Conservation (phyloP, 2,329 filamentous ascomycete genomes). For the Colletotrichum neosansevieriae region DNA sequence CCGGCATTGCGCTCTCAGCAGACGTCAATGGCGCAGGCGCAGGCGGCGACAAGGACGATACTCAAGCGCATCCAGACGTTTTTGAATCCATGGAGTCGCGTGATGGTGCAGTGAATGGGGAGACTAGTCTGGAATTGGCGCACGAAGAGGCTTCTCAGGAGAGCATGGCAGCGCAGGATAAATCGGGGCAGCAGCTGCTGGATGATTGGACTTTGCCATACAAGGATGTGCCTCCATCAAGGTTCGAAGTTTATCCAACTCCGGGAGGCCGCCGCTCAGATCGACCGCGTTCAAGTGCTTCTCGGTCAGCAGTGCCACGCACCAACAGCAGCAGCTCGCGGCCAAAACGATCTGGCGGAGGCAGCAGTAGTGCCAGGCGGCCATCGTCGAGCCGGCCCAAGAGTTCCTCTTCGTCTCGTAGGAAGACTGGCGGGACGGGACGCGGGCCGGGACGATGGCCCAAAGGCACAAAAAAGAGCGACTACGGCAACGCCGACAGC, state of each 20-base stretch:
- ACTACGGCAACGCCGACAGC: conserved; percentile 75
- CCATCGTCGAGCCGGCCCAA: conserved; percentile 53
- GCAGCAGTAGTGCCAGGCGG: conserved; percentile 45
- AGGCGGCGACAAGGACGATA: conserved; percentile 48
- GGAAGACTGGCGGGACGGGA: conserved; percentile 72
- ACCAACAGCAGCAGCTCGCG: conserved; percentile 52
- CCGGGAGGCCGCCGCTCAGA: conserved; percentile 61
- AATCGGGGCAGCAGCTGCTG: background rate
- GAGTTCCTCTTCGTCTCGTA: conserved; percentile 53
- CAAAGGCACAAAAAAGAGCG: conserved; percentile 76
- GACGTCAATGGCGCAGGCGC: conserved; percentile 48
- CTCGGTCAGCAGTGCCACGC: conserved; percentile 53
- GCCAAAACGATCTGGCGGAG: conserved; percentile 53
- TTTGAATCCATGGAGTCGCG: conserved; percentile 29
- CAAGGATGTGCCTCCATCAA: conserved; percentile 72
- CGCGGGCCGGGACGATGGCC: conserved; percentile 75
- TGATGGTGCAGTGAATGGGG: conserved; percentile 19
- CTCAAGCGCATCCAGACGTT: conserved; percentile 41
- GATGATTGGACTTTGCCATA: conserved; percentile 61
- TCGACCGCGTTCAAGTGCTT: conserved; percentile 57
- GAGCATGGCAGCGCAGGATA: background rate
- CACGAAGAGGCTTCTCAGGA: conserved; percentile 8
- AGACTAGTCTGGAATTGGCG: conserved; percentile 9
- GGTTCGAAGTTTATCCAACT: conserved; percentile 84
- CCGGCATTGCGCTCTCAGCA: conserved; percentile 19